Conservation (phyloP, 1,284 basidiomycete genomes). For the Pisolithus thermaeus region DNA sequence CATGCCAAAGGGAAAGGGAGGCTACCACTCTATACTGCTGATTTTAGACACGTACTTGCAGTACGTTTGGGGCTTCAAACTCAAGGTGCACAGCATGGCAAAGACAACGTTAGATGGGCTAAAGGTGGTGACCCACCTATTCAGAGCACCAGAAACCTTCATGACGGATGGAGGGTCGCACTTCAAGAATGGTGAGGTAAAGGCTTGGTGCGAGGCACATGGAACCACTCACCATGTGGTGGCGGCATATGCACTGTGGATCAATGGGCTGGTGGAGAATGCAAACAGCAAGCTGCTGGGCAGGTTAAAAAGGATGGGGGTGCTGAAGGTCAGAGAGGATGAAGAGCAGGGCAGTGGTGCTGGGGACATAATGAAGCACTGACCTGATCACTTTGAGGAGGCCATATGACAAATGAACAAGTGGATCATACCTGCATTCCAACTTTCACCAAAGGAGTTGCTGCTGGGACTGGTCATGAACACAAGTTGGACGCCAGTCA, state of each 20-base stretch:
- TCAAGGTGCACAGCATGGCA: conserved; percentile 14
- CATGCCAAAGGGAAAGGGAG: no score
- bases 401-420: conserved; percentile 26
- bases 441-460: conserved; percentile 10
- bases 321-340: conserved; percentile 28
- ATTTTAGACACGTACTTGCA: conserved; percentile 17
- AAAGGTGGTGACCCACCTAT: conserved; percentile 18
- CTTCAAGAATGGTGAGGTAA: conserved; percentile 29
- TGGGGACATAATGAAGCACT: conserved; percentile 18
- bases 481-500: conserved; percentile 12
- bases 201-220: conserved; percentile 22
- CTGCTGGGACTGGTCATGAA: conserved; percentile 18
- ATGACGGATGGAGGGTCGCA: conserved; percentile 17
- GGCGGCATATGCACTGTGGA: conserved; percentile 34
- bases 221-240: conserved; percentile 18
- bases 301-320: conserved; percentile 26
- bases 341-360: conserved; percentile 10
- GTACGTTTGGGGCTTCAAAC: conserved; percentile 20
- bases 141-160: conserved; percentile 25
- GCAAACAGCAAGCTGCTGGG: conserved; percentile 29
- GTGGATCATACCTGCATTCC: conserved; percentile 14
- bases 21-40: conserved; percentile 1
- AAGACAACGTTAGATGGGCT: conserved; percentile 16
- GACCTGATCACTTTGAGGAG: conserved; percentile 29
- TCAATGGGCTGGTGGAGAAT: conserved; percentile 33